Evolutionary conservation across 1,284 basidiomycete genomes (phyloP).

Genomic region (Fomitopsis betulina): DNA sequence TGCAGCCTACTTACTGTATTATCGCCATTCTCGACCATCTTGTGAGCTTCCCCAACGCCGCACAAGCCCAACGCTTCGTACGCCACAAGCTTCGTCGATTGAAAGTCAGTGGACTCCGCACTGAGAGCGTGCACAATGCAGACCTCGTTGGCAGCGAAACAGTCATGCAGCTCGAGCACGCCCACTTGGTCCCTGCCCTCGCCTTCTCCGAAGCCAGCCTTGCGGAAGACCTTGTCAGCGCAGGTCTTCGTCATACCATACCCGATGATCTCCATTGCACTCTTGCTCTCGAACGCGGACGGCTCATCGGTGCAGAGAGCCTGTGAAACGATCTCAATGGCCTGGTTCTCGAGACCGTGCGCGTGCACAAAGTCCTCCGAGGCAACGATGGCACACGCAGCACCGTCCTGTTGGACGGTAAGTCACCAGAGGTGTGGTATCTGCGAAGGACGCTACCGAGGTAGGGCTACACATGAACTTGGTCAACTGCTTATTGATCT

Average conservation of each 20-base stretch:
- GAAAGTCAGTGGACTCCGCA: background rate
- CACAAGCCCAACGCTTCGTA: constrained; percentile 84
- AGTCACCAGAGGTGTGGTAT: background rate
- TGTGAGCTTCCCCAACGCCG: constrained; percentile 64
- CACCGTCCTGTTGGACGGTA: constrained; percentile 53
- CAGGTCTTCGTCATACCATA: constrained; percentile 71
- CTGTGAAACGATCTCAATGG: constrained; percentile 73
- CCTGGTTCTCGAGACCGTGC: constrained; percentile 79
- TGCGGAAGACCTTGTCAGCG: constrained; percentile 67
- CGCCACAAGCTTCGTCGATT: constrained; percentile 57
- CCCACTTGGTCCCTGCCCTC: constrained; percentile 74
- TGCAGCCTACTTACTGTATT: constrained; percentile 64
- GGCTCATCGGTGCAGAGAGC: constrained; percentile 63
- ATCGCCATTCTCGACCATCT: constrained; percentile 72
- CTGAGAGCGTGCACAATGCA: constrained; percentile 4
- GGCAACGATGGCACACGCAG: constrained; percentile 72
- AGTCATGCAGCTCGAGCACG: constrained; percentile 84
- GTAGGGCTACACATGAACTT: constrained; percentile 90
- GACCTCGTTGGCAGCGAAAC: constrained; percentile 78
- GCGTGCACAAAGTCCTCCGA: constrained; percentile 79
- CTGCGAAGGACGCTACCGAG: constrained; percentile 36
- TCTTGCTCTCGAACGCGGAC: constrained; percentile 57
- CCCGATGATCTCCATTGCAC: constrained; percentile 73
- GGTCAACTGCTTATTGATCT: constrained; percentile 73
- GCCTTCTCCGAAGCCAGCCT: constrained; percentile 64